Percentiles rank a stretch among this genome's conserved stretches.
Conservation (phyloP, 2,329 filamentous ascomycete genomes). For the Aspergillus glaucus region DNA sequence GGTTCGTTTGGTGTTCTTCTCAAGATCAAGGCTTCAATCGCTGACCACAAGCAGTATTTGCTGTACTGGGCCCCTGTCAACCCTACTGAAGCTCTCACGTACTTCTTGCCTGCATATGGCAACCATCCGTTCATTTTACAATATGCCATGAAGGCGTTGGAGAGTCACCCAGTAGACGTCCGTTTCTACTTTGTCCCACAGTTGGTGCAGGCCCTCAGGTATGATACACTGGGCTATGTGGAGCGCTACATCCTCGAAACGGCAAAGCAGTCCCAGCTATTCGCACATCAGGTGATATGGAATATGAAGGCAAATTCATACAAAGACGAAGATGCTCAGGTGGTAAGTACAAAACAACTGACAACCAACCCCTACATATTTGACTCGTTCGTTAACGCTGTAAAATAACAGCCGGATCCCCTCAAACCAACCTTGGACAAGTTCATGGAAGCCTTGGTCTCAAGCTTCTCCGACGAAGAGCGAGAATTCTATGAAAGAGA, state of each 20-base stretch:
- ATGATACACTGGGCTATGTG: conserved; percentile 88
- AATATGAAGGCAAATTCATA: conserved; percentile 99
- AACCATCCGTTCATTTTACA: conserved; percentile 92
- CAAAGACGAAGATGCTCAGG: conserved; percentile 88
- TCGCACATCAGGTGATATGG: conserved; percentile 99
- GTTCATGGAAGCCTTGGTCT: conserved; percentile 77
- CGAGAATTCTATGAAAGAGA: conserved; percentile 86
- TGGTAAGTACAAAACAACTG: conserved; percentile 49
- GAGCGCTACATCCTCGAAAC: conserved; percentile 96
- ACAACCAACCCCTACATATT: background rate
- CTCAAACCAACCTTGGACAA: conserved; percentile 91
- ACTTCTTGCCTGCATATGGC: conserved; percentile 84
- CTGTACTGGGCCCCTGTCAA: conserved; percentile 91
- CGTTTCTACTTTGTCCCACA: conserved; percentile 99
- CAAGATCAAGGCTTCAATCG: background rate
- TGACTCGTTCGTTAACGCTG: conserved; percentile 6
- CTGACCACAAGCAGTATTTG: conserved; percentile 58
- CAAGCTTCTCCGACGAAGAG: conserved; percentile 73
- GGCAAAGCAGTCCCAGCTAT: conserved; percentile 93
- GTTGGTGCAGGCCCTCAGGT: conserved; percentile 89
- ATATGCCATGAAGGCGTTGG: conserved; percentile 91
- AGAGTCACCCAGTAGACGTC: conserved; percentile 90
- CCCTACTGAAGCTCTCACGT: conserved; percentile 84
- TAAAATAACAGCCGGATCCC: conserved; percentile 60
- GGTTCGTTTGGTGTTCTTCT: conserved; percentile 39